Percentiles rank a stretch among this genome's conserved stretches.
These are phyloP conservation scores for Coniochaeta ligniaria DNA, from an alignment of 2,329 filamentous ascomycete genomes.

Conservation along the genomic window DNA sequence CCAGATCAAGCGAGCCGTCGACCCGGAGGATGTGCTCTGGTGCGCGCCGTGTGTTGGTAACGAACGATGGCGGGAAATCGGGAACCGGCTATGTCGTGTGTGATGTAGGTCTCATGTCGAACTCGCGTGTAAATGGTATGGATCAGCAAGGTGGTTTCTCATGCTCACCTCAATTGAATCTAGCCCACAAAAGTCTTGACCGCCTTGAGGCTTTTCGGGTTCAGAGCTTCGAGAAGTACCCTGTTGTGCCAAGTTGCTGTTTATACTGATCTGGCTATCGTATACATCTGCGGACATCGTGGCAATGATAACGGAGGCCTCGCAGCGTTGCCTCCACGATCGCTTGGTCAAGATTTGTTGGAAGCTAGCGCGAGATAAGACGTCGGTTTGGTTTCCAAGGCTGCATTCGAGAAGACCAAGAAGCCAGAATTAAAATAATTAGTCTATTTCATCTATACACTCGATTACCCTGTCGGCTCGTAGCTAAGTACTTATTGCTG, in stretches of 20 bases:
- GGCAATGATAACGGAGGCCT: too few species aligned
- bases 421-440: background rate
- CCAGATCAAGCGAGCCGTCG: constrained; percentile 25
- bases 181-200: background rate
- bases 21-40: constrained; percentile 31
- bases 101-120: background rate
- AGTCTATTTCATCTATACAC: background rate
- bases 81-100: constrained; percentile 10
- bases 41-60: constrained; percentile 29
- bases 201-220: background rate
- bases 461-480: background rate
- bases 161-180: background rate
- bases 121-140: background rate
- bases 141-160: background rate
- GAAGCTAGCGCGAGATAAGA: background rate
- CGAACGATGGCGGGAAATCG: constrained; percentile 18
- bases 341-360: background rate
- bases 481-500: background rate
- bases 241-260: too few species aligned
- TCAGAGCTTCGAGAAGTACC: too few species aligned
- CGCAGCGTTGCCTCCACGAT: background rate
- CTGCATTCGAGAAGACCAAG: background rate
- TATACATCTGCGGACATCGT: too few species aligned
- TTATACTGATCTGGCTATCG: too few species aligned
- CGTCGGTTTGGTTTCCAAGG: background rate